Evolutionary conservation across 169 alveolate species (phyloP).

Genomic region (Plasmodium ovale): DNA sequence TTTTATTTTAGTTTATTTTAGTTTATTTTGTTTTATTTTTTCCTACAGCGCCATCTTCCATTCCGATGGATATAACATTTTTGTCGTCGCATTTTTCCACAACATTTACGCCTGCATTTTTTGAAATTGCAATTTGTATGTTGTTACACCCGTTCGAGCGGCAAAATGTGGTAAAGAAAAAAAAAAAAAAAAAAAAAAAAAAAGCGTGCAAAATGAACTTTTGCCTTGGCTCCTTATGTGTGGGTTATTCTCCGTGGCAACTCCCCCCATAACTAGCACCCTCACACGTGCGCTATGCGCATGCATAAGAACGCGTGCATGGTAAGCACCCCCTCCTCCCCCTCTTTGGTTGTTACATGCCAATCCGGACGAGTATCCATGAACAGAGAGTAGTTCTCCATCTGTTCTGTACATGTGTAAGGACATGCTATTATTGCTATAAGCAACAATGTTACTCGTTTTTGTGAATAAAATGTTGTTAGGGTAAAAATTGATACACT

Average conservation of each 20-base stretch:
- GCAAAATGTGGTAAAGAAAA: background rate
- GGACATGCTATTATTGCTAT: conserved; percentile 19
- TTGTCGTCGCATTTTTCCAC: background rate
- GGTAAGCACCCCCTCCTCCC: background rate
- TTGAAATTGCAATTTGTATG: background rate
- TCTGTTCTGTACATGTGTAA: conserved; percentile 23
- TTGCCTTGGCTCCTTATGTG: too few relatives aligned
- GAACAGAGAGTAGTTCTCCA: conserved; percentile 27
- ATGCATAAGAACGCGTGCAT: background rate
- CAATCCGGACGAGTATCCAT: conserved; percentile 8
- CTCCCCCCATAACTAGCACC: too few relatives aligned
- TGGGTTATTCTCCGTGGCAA: too few relatives aligned
- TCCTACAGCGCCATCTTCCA: conserved; percentile 34
- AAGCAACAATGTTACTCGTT: conserved; percentile 1
- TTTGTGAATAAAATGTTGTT: conserved; percentile 6
- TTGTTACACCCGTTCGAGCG: background rate
- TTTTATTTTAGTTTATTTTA: too few relatives aligned
- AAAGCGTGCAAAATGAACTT: too few relatives aligned
- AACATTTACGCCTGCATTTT: conserved; percentile 22
- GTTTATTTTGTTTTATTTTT: background rate
- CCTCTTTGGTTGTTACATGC: background rate
- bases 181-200: too few relatives aligned
- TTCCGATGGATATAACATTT: conserved; percentile 18
- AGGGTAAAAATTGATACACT: conserved; percentile 16
- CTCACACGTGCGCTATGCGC: background rate